Base-by-base conservation (phyloP, 805 yeast species). In the Saccharomyces paradoxus region DNA sequence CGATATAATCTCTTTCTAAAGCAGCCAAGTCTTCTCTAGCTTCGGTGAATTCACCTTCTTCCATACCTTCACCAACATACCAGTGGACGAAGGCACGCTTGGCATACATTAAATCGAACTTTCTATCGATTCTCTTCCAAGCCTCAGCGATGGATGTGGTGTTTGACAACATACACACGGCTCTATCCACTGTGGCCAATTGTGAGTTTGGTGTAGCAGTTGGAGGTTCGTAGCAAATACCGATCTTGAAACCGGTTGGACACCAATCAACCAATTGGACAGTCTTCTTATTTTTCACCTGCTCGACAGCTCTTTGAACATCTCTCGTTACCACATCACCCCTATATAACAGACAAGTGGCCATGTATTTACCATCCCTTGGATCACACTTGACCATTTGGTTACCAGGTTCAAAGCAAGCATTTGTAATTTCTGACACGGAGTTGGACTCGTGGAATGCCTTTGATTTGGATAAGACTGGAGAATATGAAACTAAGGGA, bases 11-110 rank as follows among this genome's bases (percentile, higher is more conserved):
- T 77, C 88, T 86, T 77, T 90, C 97, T 71, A 90, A 81, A 58
- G 96, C 95, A 60, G 96, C 96, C 72, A 90, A 82, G 69, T 90
- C 95, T 77, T 85, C 97, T 77, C 97, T 89, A 56, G 97, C 97
- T 77, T 90, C 97, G 57, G 90, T 84, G 74, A 90, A 90, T 77
- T 90, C 97, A 69, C 97, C 97, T 76, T 90, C 97, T 74, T 90
- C 97, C 97, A 90, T 90, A 77, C 97, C 97, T 77, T 90, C 97
- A 70, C 96, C 95, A 58, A 90, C 97, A 70, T 88, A 90, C 97
- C 97, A 91, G 78, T 90, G 97, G 59, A 90, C 97, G 68, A 91
- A 90, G 49, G 97, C 97, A 76, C 97, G 88, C 84, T 90, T 91
- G 69, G 90, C 80, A 80, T 89, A 90, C 97, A 90, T 90, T 74